These are phyloP conservation scores for Psilocybe sp. DNA, from an alignment of 768 basidiomycete species.

Conservation along the genomic window DNA sequence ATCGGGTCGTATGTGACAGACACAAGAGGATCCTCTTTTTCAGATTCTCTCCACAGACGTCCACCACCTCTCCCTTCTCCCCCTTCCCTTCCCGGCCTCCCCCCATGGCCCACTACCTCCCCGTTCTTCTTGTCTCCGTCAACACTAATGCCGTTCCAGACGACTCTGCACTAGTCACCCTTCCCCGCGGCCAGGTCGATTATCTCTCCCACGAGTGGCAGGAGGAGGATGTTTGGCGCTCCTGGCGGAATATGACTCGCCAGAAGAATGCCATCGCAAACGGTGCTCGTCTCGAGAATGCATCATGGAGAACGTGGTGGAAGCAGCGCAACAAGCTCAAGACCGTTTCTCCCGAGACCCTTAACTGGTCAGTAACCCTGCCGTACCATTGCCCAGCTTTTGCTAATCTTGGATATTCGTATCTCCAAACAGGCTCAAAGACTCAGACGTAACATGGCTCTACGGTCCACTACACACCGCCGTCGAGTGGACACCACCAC, in stretches of 20 bases:
- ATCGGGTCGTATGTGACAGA: slow-evolving; percentile 7
- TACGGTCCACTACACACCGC: slow-evolving; percentile 96
- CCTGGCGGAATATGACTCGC: slow-evolving; percentile 97
- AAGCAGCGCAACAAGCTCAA: slow-evolving; percentile 96
- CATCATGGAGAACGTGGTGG: slow-evolving; percentile 99
- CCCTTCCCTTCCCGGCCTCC: slow-evolving; percentile 3
- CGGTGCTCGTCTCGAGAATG: slow-evolving; percentile 93
- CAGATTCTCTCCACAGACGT: not conserved
- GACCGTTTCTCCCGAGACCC: slow-evolving; percentile 93
- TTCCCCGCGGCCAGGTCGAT: slow-evolving; percentile 93
- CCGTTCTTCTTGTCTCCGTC: slow-evolving; percentile 66
- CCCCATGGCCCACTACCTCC: slow-evolving; percentile 65
- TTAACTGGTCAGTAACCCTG: slow-evolving; percentile 82
- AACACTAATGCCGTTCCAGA: slow-evolving; percentile 60
- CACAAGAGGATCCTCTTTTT: not conserved
- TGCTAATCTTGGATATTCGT: slow-evolving; percentile 9
- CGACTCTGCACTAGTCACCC: slow-evolving; percentile 78
- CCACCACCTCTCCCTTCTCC: slow-evolving; percentile 5
- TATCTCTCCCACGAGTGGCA: slow-evolving; percentile 97
- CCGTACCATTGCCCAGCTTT: slow-evolving; percentile 2
- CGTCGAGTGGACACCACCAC: slow-evolving; percentile 76
- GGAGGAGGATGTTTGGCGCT: slow-evolving; percentile 97
- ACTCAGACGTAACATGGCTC: slow-evolving; percentile 98
- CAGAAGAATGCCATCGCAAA: slow-evolving; percentile 99
- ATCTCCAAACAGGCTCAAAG: slow-evolving; percentile 78